Percentiles rank a stretch among this genome's conserved stretches.
These are phyloP conservation scores for Calocera viscosa DNA, from an alignment of 768 basidiomycete genomes.

Conservation along the genomic window DNA sequence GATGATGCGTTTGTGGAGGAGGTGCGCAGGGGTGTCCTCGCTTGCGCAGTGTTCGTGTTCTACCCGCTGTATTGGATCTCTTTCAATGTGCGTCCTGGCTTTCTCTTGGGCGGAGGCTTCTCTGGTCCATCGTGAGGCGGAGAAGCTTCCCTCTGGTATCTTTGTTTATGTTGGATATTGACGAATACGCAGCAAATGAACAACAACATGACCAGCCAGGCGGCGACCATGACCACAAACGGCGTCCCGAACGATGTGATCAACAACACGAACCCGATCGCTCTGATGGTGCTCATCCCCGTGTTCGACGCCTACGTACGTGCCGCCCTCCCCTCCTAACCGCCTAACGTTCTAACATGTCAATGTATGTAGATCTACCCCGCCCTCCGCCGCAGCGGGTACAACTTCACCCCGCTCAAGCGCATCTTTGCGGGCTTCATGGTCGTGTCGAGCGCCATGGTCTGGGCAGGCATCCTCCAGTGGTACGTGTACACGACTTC, in stretches of 20 bases:
- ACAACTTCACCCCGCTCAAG: conserved; percentile 21
- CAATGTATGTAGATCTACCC: conserved; percentile 20
- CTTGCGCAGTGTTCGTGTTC: conserved; percentile 25
- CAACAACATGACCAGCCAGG: conserved; percentile 25
- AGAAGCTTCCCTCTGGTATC: no score
- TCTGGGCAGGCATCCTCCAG: conserved; percentile 21
- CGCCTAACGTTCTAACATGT: neutral
- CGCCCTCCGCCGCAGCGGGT: conserved; percentile 17
- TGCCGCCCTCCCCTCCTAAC: neutral
- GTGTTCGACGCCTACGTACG: conserved; percentile 18
- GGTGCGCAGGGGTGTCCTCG: conserved; percentile 23
- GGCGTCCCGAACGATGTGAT: conserved; percentile 26
- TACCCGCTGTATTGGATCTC: conserved; percentile 21
- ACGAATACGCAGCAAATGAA: conserved; percentile 16
- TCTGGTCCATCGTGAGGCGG: no score
- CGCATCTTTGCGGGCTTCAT: conserved; percentile 24
- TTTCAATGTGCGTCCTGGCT: conserved; percentile 10
- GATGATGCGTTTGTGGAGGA: conserved; percentile 24
- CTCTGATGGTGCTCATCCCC: conserved; percentile 24
- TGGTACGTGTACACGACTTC: conserved; percentile 19
- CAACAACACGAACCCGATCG: conserved; percentile 23
- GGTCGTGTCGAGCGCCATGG: conserved; percentile 21
- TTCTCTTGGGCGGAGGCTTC: neutral
- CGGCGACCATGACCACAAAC: conserved; percentile 23
- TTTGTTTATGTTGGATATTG: no score